Base-by-base conservation (phyloP, 345 rosid species). In the Heritiera littoralis region DNA sequence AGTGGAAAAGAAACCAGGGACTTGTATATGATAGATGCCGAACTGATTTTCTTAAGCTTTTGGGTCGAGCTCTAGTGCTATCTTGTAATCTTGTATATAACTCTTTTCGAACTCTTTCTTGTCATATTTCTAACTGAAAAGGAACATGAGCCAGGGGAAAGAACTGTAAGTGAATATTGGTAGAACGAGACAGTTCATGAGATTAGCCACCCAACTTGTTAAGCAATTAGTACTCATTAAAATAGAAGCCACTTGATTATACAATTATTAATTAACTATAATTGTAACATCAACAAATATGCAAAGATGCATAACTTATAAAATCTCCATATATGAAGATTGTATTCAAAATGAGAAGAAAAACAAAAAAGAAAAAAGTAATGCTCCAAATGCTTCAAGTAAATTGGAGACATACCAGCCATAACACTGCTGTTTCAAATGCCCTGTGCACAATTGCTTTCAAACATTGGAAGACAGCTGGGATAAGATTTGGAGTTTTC, bases 391-490 rank as follows among this genome's bases (percentile, higher is more conserved):
- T 60, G 72, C 68, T 59, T 75, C 58, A 45, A 13, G 45, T 66
- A 28, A 48, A 66, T 81, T 49, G 56, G 64, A 78, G 45, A 78
- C 86, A 79, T 92, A 95, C 98, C 95, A 94, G 92, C 99, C 99
- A 97, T 51, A 82, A 75, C 66, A 94, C 88, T 71, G 94, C 97
- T 81, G 98, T 88, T 85, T 93, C 99, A 87, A 92, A 97, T 79
- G 99, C 91, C 84, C 90, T 85, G 84, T 92, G 98, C 74, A 97
- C 99, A 85, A 94, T 86, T 74, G 98, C 98, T 15, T 86, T 89
- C 88, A 95, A 86, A 86, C 98, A 95, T 81, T 92, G 97, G 80
- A 89, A 92, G 76, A 95, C 98, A 75, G 98, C 94, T 43, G 98
- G 94, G 87, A 86, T 80, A 69, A 95, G 97, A 84, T 90, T 90